These are phyloP conservation scores for Bruguiera gymnorhiza DNA, from an alignment of 345 rosid genomes.

Conservation along the genomic window DNA sequence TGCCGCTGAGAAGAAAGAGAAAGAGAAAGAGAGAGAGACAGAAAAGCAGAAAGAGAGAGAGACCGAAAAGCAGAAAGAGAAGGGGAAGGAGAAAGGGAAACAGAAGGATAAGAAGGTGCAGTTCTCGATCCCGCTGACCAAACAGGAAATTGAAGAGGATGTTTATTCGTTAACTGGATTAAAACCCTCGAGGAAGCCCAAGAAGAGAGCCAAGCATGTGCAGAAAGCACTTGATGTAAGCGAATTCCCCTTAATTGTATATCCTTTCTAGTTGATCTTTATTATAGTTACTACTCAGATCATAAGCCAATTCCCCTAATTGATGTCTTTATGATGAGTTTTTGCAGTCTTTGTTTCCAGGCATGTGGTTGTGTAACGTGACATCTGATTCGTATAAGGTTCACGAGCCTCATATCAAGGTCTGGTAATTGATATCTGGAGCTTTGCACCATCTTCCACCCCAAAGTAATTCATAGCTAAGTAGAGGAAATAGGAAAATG, in stretches of 20 bases:
- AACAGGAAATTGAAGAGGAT: constrained; percentile 31
- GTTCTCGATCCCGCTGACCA: constrained; percentile 26
- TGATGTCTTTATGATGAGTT: not conserved
- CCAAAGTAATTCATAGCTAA: not conserved
- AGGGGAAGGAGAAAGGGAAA: not conserved
- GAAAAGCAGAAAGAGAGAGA: no score
- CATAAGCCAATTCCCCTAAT: no score
- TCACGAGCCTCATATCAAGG: constrained; percentile 23
- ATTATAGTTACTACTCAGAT: no score
- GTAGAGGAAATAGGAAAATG: not conserved
- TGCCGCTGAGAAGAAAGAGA: not conserved
- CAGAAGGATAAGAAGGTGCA: constrained; percentile 19
- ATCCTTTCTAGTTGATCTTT: not conserved
- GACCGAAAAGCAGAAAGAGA: no score
- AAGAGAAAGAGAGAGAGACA: no score
- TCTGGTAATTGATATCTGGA: constrained; percentile 1
- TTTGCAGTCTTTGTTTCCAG: constrained; percentile 29
- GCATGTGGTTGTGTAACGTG: constrained; percentile 23
- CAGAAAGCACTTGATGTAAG: constrained; percentile 30
- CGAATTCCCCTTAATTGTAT: not conserved
- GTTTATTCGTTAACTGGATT: constrained; percentile 25
- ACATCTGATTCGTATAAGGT: constrained; percentile 23
- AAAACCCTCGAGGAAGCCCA: constrained; percentile 26
- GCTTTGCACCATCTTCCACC: not conserved
- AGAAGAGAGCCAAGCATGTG: constrained; percentile 26